These are phyloP conservation scores for Sporothrix curviconia DNA, from an alignment of 2,329 filamentous ascomycete genomes.

Conservation along the genomic window DNA sequence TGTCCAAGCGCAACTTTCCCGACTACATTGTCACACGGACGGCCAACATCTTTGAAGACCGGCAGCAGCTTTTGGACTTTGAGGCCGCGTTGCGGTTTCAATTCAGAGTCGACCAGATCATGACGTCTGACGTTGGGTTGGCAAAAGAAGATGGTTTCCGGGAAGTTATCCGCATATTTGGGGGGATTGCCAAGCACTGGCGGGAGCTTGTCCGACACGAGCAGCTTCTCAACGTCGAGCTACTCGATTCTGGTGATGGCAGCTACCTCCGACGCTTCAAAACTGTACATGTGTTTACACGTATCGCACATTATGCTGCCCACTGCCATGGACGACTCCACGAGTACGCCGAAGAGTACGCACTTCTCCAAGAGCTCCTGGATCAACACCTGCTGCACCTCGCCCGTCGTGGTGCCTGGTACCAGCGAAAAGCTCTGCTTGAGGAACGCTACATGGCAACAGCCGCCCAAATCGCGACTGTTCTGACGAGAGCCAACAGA, in stretches of 20 bases:
- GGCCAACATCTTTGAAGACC: constrained; percentile 77
- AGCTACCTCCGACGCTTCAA: constrained; percentile 85
- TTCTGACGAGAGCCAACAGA: constrained; percentile 47
- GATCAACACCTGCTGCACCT: constrained; percentile 77
- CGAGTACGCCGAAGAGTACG: constrained; percentile 69
- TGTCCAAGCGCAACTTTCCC: constrained; percentile 80
- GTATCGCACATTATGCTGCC: constrained; percentile 83
- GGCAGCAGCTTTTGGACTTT: constrained; percentile 73
- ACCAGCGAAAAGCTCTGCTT: constrained; percentile 85
- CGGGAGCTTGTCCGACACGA: constrained; percentile 64
- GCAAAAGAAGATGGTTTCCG: constrained; percentile 60
- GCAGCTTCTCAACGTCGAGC: constrained; percentile 64
- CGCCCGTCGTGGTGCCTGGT: constrained; percentile 82
- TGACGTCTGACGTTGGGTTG: constrained; percentile 80
- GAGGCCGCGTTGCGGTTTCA: constrained; percentile 80
- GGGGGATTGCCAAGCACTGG: constrained; percentile 78
- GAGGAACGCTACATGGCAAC: constrained; percentile 92
- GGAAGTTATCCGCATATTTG: constrained; percentile 63
- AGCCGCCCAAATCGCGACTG: constrained; percentile 38
- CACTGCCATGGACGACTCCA: constrained; percentile 76
- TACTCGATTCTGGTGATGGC: constrained; percentile 78
- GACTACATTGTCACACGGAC: constrained; percentile 86
- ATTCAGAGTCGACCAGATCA: constrained; percentile 69
- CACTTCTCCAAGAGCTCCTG: constrained; percentile 67
- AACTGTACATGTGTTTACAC: constrained; percentile 86